Percentiles rank a stretch among this genome's conserved stretches.
phyloP scores from a whole-genome alignment of 2,329 filamentous ascomycete species.

The Fusarium graminum region DNA sequence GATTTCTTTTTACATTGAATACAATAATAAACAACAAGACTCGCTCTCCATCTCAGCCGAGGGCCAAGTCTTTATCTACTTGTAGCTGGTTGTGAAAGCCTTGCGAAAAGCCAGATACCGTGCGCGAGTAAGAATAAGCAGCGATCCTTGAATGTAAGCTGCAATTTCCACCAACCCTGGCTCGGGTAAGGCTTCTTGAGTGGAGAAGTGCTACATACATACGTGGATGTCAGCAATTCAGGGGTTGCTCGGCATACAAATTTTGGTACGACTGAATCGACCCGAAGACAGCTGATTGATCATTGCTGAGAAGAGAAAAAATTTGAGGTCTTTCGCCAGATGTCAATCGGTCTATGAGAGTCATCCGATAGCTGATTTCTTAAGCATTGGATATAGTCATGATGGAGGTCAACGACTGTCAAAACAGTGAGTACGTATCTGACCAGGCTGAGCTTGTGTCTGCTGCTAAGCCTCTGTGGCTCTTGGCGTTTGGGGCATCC shows the following conservation, averaged over 20 bases:
- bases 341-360: too few relatives aligned
- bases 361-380: too few relatives aligned
- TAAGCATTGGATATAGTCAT: too few relatives aligned
- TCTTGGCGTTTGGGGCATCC: slow-evolving; percentile 1
- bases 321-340: too few relatives aligned
- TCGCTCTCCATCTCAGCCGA: background rate
- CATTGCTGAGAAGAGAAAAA: too few relatives aligned
- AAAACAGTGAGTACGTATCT: background rate
- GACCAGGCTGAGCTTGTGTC: background rate
- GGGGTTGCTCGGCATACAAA: background rate
- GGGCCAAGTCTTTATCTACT: background rate
- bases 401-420: background rate
- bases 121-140: background rate
- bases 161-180: slow-evolving; percentile 2
- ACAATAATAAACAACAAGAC: background rate
- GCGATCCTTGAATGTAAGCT: slow-evolving; percentile 7
- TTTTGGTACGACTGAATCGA: background rate
- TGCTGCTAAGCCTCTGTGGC: fast-evolving
- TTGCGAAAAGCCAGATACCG: background rate
- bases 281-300: background rate
- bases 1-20: too few relatives aligned
- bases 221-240: background rate
- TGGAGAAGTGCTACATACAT: background rate
- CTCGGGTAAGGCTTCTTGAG: background rate
- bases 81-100: background rate